A percentile compares a stretch with the other conserved stretches of the same genome.
Evolutionary conservation across 768 basidiomycete genomes (phyloP).

Genomic region (Hygrophorus russula): DNA sequence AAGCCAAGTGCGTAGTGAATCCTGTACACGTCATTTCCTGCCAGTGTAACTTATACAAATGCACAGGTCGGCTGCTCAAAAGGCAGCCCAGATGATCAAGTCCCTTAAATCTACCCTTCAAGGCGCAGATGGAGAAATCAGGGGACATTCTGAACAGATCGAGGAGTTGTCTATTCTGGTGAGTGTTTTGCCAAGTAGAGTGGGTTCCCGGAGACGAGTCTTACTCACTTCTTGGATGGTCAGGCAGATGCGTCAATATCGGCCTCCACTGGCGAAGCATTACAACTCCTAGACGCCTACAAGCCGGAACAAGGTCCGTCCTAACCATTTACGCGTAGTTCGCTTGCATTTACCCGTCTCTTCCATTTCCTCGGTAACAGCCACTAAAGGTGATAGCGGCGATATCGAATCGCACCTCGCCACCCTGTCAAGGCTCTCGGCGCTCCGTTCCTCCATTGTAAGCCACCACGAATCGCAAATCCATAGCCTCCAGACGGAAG

Average conservation of each 20-base stretch:
- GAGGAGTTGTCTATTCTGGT: slow-evolving; percentile 20
- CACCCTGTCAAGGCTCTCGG: slow-evolving; percentile 6
- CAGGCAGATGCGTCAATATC: no score
- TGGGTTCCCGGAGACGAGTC: background rate
- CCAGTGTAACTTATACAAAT: slow-evolving; percentile 9
- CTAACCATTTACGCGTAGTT: no score
- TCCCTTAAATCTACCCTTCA: slow-evolving; percentile 15
- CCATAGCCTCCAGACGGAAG: background rate
- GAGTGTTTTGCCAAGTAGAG: background rate
- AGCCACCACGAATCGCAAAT: slow-evolving; percentile 1
- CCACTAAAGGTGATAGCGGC: background rate
- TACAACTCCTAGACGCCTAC: no score
- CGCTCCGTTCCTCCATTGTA: slow-evolving; percentile 7
- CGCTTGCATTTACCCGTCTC: no score
- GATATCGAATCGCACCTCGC: slow-evolving; percentile 4
- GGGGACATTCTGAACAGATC: slow-evolving; percentile 14
- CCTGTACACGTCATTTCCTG: background rate
- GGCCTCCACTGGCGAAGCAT: no score
- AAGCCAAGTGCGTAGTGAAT: slow-evolving; percentile 17
- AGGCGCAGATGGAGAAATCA: slow-evolving; percentile 12
- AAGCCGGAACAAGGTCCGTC: no score
- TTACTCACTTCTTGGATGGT: no score
- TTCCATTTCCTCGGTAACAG: no score
- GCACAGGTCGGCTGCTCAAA: slow-evolving; percentile 12
- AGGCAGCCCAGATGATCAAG: slow-evolving; percentile 14